Percentiles rank a stretch among this genome's conserved stretches.
phyloP scores from a whole-genome alignment of 768 basidiomycete genomes.

The Crucibulum laeve region DNA sequence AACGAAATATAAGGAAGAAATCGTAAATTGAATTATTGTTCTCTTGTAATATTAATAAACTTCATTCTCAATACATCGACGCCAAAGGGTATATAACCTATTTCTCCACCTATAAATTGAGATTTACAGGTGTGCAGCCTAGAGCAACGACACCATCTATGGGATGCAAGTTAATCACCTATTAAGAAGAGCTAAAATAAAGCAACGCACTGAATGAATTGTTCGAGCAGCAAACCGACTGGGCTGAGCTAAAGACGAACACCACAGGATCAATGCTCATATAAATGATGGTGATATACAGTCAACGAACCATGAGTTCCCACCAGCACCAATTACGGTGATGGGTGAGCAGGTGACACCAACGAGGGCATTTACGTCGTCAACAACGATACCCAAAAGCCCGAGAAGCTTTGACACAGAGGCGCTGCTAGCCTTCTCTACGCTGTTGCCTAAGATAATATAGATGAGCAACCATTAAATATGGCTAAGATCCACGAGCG shows the following conservation, averaged over 20 bases:
- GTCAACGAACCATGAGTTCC: conserved; percentile 1
- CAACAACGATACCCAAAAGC: conserved; percentile 1
- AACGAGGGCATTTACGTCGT: not conserved
- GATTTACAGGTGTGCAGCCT: not conserved
- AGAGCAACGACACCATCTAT: not conserved
- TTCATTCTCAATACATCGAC: too few relatives aligned
- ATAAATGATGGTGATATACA: not conserved
- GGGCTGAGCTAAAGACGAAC: not conserved
- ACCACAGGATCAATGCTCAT: not conserved
- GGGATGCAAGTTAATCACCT: not conserved
- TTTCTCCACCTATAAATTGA: not conserved
- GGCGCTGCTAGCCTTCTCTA: not conserved
- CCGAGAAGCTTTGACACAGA: not conserved
- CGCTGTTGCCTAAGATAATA: too few relatives aligned
- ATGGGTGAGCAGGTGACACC: conserved; percentile 2
- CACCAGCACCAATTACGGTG: not conserved
- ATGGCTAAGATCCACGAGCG: too few relatives aligned
- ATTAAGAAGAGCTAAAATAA: not conserved
- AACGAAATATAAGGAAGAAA: too few relatives aligned
- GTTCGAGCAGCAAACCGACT: conserved; percentile 2
- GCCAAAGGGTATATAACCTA: too few relatives aligned
- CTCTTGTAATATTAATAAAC: too few relatives aligned
- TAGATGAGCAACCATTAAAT: too few relatives aligned
- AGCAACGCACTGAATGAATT: not conserved
- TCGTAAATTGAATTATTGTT: too few relatives aligned